Base-by-base conservation (phyloP, 129 eudicot species). In the Smallanthus sonchifolius region DNA sequence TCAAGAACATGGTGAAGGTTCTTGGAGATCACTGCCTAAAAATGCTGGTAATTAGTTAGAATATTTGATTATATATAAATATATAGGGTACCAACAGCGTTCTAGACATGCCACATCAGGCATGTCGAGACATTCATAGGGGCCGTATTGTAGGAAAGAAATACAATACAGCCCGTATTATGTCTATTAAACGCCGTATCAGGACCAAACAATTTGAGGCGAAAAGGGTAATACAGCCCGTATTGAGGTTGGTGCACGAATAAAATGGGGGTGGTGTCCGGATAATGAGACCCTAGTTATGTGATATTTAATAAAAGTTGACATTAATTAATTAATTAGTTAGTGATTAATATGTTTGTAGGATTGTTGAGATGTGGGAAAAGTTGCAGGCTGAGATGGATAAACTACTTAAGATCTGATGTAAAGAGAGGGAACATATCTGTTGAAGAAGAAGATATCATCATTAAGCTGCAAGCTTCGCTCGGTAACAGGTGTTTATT, bases 321-420 rank as follows among this genome's bases (percentile, higher is more conserved):
- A 0, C 30, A 24, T 24, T 24, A 24, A 24, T 24, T 1, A 24
- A 24, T 0, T 24, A 24, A 24, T 24, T 13, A 16, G 51, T 17
- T 38, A 38, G 10, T 44, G 11, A 44, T 4, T 8, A 30, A 24
- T 14, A 30, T 47, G 36, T 69, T 30, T 14, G 13, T 59, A 90
- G 97, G 97, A 24, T 80, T 91, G 52, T 34, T 86, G n/a, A 84
- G 97, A 69, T 91, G 97, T 15, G 97, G 97, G 2, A 91, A 91
- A 72, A 91, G 97, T 75, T 91, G 97, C 73, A 79, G 97, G 44
- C 72, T 91, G 64, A 78, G 97, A 69, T 91, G 97, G 97, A 88
- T 92, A 34, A 92, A 92, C 39, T 92, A 92, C 81, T 83, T 92
- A 72, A 83, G 85, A 70, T 75, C 96, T 7, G 92, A 85, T 44